phyloP scores from a whole-genome alignment of 805 yeast genomes.

The Yamadazyma sp. region DNA sequence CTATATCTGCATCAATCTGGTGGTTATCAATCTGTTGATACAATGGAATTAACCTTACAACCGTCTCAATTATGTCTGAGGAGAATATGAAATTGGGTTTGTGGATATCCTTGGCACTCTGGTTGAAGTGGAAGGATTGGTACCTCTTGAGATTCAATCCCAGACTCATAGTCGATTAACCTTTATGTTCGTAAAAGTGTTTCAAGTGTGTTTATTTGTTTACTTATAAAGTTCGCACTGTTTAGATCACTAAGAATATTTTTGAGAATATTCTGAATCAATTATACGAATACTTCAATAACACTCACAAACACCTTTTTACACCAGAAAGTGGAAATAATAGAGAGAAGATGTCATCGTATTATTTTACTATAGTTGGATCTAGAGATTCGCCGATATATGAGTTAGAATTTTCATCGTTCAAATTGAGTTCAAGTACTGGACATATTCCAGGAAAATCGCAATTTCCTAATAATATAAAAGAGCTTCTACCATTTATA shows the following conservation, averaged over 20 bases:
- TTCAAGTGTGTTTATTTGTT: constrained; percentile 2
- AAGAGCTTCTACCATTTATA: constrained; percentile 82
- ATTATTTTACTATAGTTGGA: constrained; percentile 85
- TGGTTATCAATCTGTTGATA: constrained; percentile 2
- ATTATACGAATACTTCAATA: too few relatives aligned
- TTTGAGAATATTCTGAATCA: too few relatives aligned
- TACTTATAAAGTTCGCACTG: constrained; percentile 4
- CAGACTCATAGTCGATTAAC: constrained; percentile 8
- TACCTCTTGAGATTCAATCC: constrained; percentile 13
- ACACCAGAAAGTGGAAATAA: neutral
- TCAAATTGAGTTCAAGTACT: constrained; percentile 28
- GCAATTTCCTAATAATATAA: constrained; percentile 63
- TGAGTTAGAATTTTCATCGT: constrained; percentile 81
- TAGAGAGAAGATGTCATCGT: constrained; percentile 51
- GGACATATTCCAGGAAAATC: constrained; percentile 45
- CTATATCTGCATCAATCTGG: constrained; percentile 8
- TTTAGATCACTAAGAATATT: too few relatives aligned
- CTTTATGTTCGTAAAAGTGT: neutral
- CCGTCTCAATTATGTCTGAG: constrained; percentile 27
- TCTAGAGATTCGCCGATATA: constrained; percentile 82
- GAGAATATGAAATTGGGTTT: constrained; percentile 38
- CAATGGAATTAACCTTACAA: constrained; percentile 14
- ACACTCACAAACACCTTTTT: too few relatives aligned
- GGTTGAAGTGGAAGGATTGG: constrained; percentile 12
- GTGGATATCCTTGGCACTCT: constrained; percentile 22